Base-by-base conservation (phyloP, 345 rosid species). In the Diplotaxis tenuifolia region DNA sequence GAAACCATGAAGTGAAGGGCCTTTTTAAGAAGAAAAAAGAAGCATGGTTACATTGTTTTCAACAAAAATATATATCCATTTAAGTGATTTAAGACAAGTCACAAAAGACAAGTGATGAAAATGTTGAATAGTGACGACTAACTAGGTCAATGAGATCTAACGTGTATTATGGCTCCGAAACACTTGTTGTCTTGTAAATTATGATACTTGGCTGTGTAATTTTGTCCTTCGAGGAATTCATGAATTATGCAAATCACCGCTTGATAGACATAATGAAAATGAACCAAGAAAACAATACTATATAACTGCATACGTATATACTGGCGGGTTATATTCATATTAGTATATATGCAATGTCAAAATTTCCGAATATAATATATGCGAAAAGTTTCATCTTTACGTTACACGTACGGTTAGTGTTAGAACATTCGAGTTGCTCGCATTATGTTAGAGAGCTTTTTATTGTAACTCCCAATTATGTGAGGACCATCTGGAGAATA, bases 121-220 rank as follows among this genome's bases (percentile, higher is more conserved):
- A 25, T 56, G 3, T 23, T 23, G 67, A 34, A 61, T 19, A 27
- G 29, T 50, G 68, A 62, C 18, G 68, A 50, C 72, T 34, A 60
- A 38, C 14, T 56, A 75, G 19, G 73, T 61, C 34, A 62, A 68
- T 52, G 69, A 68, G 23, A 38, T 40, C 61, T 64, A 40, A 68
- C 79, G 58, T 68, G 79, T 75, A 63, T 68, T 36, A 65, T 75
- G 65, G 74, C 7, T 28, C 15, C 70, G 25, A 68, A 14, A 68
- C 74, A 75, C 64, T 54, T 75, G 79, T 15, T 62, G 60, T 75
- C 74, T 69, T 62, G 40, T 62, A 21, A 22, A 69, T 62, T 69
- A 75, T 68, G 79, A 69, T 62, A 55, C 65, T 54, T 69, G 70
- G 55, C 74, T 69, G 65, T 42, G 31, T 38, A 2, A 10, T 45